Evolutionary conservation across 305 asterid species (phyloP).

Genomic region (Fraxinus greggii): DNA sequence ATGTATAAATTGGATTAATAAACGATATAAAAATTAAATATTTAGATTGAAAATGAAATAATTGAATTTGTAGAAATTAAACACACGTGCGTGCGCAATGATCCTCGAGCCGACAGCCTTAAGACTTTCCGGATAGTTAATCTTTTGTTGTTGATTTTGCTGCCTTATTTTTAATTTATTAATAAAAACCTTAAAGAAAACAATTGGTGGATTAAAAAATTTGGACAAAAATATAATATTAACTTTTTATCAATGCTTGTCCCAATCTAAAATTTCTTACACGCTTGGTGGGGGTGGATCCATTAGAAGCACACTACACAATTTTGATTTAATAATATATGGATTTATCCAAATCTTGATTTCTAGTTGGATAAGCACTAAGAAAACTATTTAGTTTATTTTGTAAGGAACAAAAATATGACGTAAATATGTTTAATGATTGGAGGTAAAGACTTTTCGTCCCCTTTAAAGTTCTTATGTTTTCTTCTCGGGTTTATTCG

Average conservation of each 20-base stretch:
- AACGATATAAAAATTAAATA: not conserved
- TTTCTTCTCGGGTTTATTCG: not conserved
- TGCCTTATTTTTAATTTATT: constrained; percentile 5
- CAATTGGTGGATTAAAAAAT: not conserved
- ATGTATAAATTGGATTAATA: not conserved
- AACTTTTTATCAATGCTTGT: not conserved
- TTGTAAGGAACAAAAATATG: not conserved
- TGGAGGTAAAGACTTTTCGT: not conserved
- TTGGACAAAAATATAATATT: not conserved
- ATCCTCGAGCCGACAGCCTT: constrained; percentile 30
- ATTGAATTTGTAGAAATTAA: not conserved
- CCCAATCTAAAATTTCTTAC: not conserved
- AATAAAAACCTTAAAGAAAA: not conserved
- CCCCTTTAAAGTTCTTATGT: not conserved
- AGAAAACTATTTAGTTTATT: not conserved
- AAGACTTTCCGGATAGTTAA: not conserved
- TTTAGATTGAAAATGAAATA: not conserved
- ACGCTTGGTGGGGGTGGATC: not conserved
- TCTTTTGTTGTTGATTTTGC: constrained; percentile 24
- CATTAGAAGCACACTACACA: not conserved
- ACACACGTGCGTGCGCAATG: not conserved
- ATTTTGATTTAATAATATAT: not conserved
- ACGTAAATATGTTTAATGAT: too few relatives aligned
- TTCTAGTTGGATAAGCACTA: not conserved
- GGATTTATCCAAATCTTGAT: not conserved